Percentiles rank a stretch among this genome's conserved stretches.
phyloP scores from a whole-genome alignment of 306 rosid genomes.

The Mucuna pruriens region DNA sequence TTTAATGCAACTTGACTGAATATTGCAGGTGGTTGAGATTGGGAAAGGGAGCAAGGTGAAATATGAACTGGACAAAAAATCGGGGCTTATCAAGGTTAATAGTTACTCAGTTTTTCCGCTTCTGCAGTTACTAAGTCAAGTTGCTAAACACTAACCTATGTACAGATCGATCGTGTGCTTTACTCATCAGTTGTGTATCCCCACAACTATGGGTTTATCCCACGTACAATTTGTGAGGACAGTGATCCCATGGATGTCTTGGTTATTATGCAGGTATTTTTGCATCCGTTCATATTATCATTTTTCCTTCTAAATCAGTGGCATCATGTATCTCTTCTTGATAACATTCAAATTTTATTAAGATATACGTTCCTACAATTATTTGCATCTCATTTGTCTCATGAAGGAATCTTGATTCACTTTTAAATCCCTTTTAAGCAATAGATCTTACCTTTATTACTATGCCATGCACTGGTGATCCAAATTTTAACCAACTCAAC shows the following conservation, averaged over 20 bases:
- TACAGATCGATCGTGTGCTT: constrained; percentile 87
- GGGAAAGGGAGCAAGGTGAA: constrained; percentile 94
- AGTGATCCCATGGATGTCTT: constrained; percentile 86
- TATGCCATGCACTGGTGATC: not conserved
- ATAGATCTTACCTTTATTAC: not conserved
- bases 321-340: not conserved
- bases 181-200: constrained; percentile 98
- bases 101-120: not conserved
- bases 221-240: constrained; percentile 95
- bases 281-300: constrained; percentile 23
- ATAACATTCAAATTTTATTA: not conserved
- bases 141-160: constrained; percentile 40
- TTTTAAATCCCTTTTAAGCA: not conserved
- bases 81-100: constrained; percentile 80
- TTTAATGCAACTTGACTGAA: constrained; percentile 29
- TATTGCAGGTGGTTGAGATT: constrained; percentile 79
- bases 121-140: constrained; percentile 10
- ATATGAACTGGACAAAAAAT: constrained; percentile 89
- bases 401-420: not conserved
- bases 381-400: not conserved
- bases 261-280: constrained; percentile 84
- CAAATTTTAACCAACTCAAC: not conserved
- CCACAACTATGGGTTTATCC: constrained; percentile 94
- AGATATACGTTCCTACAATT: not conserved
- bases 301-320: not conserved